Evolutionary conservation across 805 yeast genomes (phyloP), one percentile per base, ranked within the genome.

Genomic region (Wickerhamia fluorescens): DNA sequence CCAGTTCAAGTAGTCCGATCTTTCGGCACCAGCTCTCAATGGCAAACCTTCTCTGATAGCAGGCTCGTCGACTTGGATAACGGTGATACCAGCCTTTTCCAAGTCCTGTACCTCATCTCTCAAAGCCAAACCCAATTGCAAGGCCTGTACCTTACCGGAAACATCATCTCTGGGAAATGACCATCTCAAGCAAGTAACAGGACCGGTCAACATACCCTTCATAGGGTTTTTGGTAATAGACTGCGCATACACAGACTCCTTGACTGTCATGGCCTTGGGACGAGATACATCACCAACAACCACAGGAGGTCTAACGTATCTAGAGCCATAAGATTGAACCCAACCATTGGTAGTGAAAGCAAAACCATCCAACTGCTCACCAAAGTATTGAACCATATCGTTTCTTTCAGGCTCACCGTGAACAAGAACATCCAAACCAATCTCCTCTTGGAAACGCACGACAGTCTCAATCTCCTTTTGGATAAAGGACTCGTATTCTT

Each of bases 371-470:
- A 92, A 75, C 75, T 86, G 87, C 75, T 92, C 98, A 75, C 98
- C 99, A 48, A 92, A 92, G 81, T 89, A 92, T 76, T 92, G 98
- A 56, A 92, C 98, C 99, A 92, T 92, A 74, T 92, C 99, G 74
- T 92, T 92, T 79, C 99, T 84, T 79, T 92, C 98, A 68, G 99
- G 98, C 75, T 92, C 99, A 75, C 99, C 99, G 71, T 92, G 98
- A 47, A 92, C 99, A 51, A 89, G 74, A 52, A 92, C 97, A 61
- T 92, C 99, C 54, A 92, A 78, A 51, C 95, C 99, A 57, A 89
- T 78, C 65, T 92, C 96, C 73, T 92, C 98, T 76, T 92, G 99
- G 94, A 92, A 92, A 74, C 86, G 81, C 68, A 92, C 84, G 56
- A 89, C 97, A 40, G 72, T 79, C 64, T 83, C 89, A 51, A 92